phyloP scores from a whole-genome alignment of 2,329 filamentous ascomycete species.

The Fusarium sp. region DNA sequence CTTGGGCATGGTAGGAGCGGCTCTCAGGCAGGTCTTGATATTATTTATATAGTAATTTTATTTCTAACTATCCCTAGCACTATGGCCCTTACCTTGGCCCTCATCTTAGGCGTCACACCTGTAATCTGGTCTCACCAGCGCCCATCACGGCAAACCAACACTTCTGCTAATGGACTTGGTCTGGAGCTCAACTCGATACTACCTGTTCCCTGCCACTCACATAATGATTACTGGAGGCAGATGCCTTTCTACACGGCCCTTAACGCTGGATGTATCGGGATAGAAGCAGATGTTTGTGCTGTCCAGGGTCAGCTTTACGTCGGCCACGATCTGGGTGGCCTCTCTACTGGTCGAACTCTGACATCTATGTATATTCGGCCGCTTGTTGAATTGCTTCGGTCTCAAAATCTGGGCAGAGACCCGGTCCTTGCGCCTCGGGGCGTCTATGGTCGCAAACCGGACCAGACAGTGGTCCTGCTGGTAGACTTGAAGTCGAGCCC shows the following conservation, averaged over 20 bases:
- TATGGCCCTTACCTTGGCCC: constrained; percentile 18
- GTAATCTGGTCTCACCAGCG: constrained; percentile 15
- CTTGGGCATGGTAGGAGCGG: constrained; percentile 22
- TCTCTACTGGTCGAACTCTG: constrained; percentile 68
- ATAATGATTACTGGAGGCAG: constrained; percentile 76
- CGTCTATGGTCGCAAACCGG: constrained; percentile 63
- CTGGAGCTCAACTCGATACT: constrained; percentile 22
- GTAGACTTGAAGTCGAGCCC: constrained; percentile 72
- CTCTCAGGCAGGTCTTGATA: constrained; percentile 11
- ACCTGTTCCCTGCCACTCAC: constrained; percentile 69
- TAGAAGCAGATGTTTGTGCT: constrained; percentile 77
- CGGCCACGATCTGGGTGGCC: constrained; percentile 66
- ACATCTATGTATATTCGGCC: constrained; percentile 70
- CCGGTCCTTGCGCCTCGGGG: constrained; percentile 52
- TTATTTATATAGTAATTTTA: rapidly evolving
- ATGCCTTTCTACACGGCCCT: constrained; percentile 71
- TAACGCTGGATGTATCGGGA: constrained; percentile 65
- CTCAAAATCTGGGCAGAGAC: constrained; percentile 48
- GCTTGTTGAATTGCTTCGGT: constrained; percentile 65
- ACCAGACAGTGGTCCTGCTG: constrained; percentile 67
- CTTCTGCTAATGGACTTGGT: not conserved
- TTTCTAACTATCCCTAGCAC: constrained; percentile 9
- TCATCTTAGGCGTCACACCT: constrained; percentile 20
- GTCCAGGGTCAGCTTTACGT: constrained; percentile 65
- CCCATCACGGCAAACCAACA: not conserved